These are phyloP conservation scores for Cercospora sojina DNA, from an alignment of 2,329 filamentous ascomycete species.

Conservation along the genomic window DNA sequence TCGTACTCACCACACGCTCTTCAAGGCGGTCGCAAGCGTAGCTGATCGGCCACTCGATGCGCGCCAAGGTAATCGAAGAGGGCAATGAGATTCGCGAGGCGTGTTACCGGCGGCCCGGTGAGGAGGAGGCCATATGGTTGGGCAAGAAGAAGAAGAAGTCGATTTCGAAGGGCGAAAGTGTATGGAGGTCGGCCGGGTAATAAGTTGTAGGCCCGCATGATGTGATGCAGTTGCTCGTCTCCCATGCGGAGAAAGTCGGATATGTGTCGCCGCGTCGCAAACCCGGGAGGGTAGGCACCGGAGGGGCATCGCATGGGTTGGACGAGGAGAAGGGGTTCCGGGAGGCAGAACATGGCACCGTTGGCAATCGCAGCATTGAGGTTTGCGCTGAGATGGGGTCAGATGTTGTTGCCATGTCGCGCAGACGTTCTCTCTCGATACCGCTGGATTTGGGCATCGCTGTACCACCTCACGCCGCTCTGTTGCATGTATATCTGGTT, in stretches of 20 bases:
- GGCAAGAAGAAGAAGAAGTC: neutral
- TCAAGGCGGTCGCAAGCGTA: constrained; percentile 13
- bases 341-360: constrained; percentile 27
- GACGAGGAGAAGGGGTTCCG: constrained; percentile 34
- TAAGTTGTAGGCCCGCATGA: constrained; percentile 36
- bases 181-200: constrained; percentile 6
- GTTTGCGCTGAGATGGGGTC: constrained; percentile 22
- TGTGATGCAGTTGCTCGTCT: constrained; percentile 33
- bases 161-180: constrained; percentile 8
- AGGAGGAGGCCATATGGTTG: neutral
- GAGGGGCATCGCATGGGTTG: constrained; percentile 36
- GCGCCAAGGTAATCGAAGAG: constrained; percentile 29
- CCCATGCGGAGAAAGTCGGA: constrained; percentile 32
- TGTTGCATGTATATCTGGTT: constrained; percentile 5
- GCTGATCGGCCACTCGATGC: constrained; percentile 20
- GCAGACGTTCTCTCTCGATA: neutral
- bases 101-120: constrained; percentile 1
- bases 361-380: constrained; percentile 33
- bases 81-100: constrained; percentile 21
- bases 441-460: neutral
- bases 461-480: neutral
- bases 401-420: neutral
- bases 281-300: constrained; percentile 37
- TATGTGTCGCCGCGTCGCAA: constrained; percentile 29
- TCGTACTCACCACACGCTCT: neutral